Conservation (phyloP, 768 basidiomycete species). For the Rhodotorula toruloides region DNA sequence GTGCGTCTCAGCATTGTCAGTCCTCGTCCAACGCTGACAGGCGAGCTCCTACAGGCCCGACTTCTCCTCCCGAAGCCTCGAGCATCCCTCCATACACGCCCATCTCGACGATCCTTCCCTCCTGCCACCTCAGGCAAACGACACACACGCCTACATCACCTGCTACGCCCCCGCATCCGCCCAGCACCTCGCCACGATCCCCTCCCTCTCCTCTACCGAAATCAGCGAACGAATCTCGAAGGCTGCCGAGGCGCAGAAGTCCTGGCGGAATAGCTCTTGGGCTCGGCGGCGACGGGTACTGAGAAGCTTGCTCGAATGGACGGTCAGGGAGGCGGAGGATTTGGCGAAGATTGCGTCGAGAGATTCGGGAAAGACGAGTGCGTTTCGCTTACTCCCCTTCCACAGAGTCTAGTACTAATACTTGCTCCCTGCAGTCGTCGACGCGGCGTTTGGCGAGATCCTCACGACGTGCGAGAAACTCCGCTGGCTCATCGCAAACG, state of each 20-base stretch:
- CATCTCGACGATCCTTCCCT: slow-evolving; percentile 57
- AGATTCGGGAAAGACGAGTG: slow-evolving; percentile 91
- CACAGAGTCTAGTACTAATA: no score
- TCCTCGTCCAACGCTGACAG: background rate
- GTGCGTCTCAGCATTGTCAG: slow-evolving; percentile 17
- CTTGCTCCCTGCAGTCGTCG: slow-evolving; percentile 60
- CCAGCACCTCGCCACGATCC: slow-evolving; percentile 68
- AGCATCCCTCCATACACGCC: slow-evolving; percentile 59
- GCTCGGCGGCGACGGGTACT: slow-evolving; percentile 74
- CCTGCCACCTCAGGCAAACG: slow-evolving; percentile 51
- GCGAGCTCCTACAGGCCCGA: slow-evolving; percentile 58
- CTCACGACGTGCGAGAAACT: slow-evolving; percentile 90
- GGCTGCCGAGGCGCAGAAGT: slow-evolving; percentile 62
- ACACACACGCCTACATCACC: slow-evolving; percentile 64
- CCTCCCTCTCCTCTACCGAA: slow-evolving; percentile 67
- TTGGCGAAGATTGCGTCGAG: slow-evolving; percentile 83
- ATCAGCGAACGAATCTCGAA: slow-evolving; percentile 66
- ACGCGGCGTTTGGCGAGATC: slow-evolving; percentile 90
- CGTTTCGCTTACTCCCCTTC: slow-evolving; percentile 45
- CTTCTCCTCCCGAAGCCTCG: slow-evolving; percentile 57
- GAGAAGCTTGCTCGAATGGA: slow-evolving; percentile 82
- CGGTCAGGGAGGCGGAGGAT: slow-evolving; percentile 79
- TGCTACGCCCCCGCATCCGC: slow-evolving; percentile 87
- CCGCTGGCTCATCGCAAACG: slow-evolving; percentile 83
- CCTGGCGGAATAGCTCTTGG: slow-evolving; percentile 73